Evolutionary conservation across 495 filamentous ascomycete species (phyloP).

Genomic region (Penicillium manginii): DNA sequence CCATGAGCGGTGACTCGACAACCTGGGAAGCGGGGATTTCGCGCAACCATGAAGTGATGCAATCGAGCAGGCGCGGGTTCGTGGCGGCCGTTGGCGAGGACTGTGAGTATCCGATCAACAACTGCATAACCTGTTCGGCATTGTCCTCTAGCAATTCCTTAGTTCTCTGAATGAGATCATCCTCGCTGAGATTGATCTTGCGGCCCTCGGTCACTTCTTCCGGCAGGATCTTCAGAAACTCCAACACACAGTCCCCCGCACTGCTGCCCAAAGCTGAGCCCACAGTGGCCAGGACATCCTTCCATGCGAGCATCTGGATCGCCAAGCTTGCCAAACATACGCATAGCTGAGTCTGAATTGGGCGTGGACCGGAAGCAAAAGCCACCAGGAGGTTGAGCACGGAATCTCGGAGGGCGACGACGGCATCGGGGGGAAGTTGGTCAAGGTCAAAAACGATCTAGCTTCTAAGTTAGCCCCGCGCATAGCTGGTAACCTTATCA

Average conservation of each 20-base stretch:
- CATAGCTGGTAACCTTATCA: background rate
- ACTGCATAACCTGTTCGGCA: constrained; percentile 77
- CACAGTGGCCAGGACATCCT: constrained; percentile 83
- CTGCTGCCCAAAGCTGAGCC: constrained; percentile 77
- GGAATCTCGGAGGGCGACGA: constrained; percentile 78
- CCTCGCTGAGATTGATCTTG: constrained; percentile 98
- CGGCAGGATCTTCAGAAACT: constrained; percentile 93
- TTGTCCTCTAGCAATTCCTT: constrained; percentile 89
- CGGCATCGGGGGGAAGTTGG: constrained; percentile 77
- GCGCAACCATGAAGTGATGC: constrained; percentile 93
- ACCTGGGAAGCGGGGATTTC: constrained; percentile 85
- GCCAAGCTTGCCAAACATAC: constrained; percentile 92
- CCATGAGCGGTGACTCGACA: constrained; percentile 82
- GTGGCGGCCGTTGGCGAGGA: constrained; percentile 79
- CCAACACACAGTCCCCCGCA: constrained; percentile 81
- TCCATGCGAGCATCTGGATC: constrained; percentile 95
- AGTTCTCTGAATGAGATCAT: constrained; percentile 81
- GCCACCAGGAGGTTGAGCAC: constrained; percentile 75
- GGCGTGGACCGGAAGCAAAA: constrained; percentile 82
- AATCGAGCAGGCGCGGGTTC: constrained; percentile 90
- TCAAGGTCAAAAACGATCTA: constrained; percentile 84
- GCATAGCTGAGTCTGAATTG: constrained; percentile 91
- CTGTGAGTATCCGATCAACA: constrained; percentile 86
- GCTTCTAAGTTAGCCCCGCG: constrained; percentile 28
- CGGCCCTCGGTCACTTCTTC: constrained; percentile 99